Evolutionary conservation across 2,329 filamentous ascomycete species (phyloP).

Genomic region (Catunica adiposa): DNA sequence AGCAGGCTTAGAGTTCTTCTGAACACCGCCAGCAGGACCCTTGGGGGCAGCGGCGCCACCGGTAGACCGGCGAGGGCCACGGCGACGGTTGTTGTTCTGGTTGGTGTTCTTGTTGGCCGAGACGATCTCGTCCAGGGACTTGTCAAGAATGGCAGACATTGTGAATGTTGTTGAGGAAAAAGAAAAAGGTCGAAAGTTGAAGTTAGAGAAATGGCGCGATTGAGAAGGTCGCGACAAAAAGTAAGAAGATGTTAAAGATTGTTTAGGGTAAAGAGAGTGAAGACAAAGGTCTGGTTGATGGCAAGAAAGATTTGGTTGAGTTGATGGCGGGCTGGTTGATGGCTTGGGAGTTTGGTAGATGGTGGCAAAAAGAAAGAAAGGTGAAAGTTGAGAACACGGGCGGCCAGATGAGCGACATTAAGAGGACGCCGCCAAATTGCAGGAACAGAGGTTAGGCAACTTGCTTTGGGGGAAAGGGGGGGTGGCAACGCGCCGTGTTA

Average conservation of each 20-base stretch:
- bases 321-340: constrained; percentile 9
- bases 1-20: constrained; percentile 53
- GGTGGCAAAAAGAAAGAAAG: constrained; percentile 10
- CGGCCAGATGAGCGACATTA: not conserved
- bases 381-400: constrained; percentile 6
- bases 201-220: constrained; percentile 1
- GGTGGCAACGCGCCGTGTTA: too few relatives aligned
- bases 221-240: constrained; percentile 3
- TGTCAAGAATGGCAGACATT: constrained; percentile 92
- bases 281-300: constrained; percentile 15
- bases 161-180: constrained; percentile 24
- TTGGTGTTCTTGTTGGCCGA: constrained; percentile 48
- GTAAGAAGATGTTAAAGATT: not conserved
- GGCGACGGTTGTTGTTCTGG: constrained; percentile 40
- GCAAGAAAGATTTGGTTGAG: constrained; percentile 14
- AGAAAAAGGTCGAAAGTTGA: constrained; percentile 6
- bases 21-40: constrained; percentile 69
- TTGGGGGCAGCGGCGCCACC: constrained; percentile 36
- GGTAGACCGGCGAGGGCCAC: constrained; percentile 32
- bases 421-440: not conserved
- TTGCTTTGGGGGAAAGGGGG: too few relatives aligned
- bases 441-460: constrained; percentile 4
- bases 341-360: constrained; percentile 9
- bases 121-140: constrained; percentile 95
- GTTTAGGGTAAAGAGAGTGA: constrained; percentile 1